These are phyloP conservation scores for Hymenotorrendiella dingleyae DNA, from an alignment of 2,329 filamentous ascomycete species.

Conservation along the genomic window DNA sequence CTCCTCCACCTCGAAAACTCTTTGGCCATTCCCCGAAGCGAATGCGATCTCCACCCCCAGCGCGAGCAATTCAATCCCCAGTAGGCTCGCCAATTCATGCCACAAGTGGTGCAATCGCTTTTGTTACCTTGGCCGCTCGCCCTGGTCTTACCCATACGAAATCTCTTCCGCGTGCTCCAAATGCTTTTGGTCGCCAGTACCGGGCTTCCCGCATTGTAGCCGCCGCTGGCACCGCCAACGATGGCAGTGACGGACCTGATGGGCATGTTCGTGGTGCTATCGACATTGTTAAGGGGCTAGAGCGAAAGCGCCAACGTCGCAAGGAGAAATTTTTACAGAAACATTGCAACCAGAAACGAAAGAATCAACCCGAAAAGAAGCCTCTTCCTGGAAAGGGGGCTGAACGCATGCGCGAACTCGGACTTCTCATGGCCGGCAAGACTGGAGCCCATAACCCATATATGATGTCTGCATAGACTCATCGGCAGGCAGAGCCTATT, in stretches of 20 bases:
- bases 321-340: slow-evolving; percentile 91
- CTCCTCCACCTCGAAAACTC: slow-evolving; percentile 30
- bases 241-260: slow-evolving; percentile 36
- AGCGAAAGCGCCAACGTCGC: slow-evolving; percentile 87
- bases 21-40: slow-evolving; percentile 40
- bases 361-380: slow-evolving; percentile 55
- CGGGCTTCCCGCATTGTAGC: slow-evolving; percentile 38
- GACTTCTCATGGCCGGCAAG: slow-evolving; percentile 81
- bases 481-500: slow-evolving; percentile 1
- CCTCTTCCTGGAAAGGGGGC: slow-evolving; percentile 80
- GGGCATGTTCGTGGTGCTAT: slow-evolving; percentile 84
- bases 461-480: slow-evolving; percentile 61
- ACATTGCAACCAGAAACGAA: slow-evolving; percentile 74
- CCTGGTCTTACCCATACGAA: slow-evolving; percentile 72
- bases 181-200: slow-evolving; percentile 53
- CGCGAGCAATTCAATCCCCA: slow-evolving; percentile 44
- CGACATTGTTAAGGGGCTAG: slow-evolving; percentile 93
- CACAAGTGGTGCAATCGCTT: slow-evolving; percentile 35
- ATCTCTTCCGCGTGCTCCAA: slow-evolving; percentile 75
- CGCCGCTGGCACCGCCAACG: slow-evolving; percentile 33
- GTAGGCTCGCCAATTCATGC: slow-evolving; percentile 38
- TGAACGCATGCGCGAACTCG: slow-evolving; percentile 89
- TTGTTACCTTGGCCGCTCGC: slow-evolving; percentile 47
- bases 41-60: slow-evolving; percentile 64
- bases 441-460: slow-evolving; percentile 58